Conservation (phyloP, 2,329 filamentous ascomycete species). For the Chaetomiaceae sp. region DNA sequence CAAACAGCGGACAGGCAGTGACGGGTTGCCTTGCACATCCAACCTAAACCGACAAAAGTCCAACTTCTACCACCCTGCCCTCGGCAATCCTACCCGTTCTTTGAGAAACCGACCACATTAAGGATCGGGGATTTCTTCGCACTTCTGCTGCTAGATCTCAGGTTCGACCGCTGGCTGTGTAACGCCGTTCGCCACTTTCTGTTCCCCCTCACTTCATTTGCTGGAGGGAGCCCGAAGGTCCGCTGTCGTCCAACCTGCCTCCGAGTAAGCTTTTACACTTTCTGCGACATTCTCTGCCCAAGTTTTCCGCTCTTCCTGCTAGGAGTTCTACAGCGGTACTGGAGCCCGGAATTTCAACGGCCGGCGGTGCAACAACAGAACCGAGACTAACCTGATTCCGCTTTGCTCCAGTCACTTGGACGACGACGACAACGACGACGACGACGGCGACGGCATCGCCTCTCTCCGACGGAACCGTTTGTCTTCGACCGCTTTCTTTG, state of each 20-base stretch:
- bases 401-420: not conserved
- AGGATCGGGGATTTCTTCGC: no score
- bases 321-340: not conserved
- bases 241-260: not conserved
- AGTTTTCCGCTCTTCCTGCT: not conserved
- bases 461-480: not conserved
- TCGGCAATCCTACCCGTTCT: no score
- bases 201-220: conserved; percentile 6
- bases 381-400: not conserved
- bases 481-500: not conserved
- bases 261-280: conserved; percentile 1
- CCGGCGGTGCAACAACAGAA: not conserved
- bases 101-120: no score
- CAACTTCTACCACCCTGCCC: not conserved
- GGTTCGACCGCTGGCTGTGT: not conserved
- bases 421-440: not conserved
- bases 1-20: conserved; percentile 1
- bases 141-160: not conserved
- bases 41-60: not conserved
- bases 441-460: not conserved
- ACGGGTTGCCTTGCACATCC: conserved; percentile 5
- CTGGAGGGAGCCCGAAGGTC: conserved; percentile 2
- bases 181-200: conserved; percentile 2
- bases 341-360: not conserved
- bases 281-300: not conserved